Evolutionary conservation across 2,329 filamentous ascomycete genomes (phyloP).

Genomic region (Dendryphion nanum): DNA sequence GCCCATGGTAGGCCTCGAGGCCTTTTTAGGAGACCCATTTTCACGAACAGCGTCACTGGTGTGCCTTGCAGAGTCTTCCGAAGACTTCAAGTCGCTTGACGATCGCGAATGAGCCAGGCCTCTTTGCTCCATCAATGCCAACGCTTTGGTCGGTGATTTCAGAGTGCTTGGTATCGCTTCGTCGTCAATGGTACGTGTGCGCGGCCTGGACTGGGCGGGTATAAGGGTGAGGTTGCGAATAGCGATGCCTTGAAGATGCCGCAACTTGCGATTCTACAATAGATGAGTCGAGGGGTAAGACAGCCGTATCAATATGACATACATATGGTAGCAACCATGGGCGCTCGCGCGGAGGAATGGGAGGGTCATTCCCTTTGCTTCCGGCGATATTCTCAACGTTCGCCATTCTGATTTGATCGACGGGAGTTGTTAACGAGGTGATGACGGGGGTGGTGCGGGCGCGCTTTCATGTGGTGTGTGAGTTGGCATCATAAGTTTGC

Average conservation of each 20-base stretch:
- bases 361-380: no score
- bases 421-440: no score
- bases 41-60: constrained; percentile 21
- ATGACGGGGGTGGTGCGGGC: no score
- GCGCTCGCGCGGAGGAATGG: constrained; percentile 31
- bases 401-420: no score
- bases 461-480: no score
- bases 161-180: constrained; percentile 67
- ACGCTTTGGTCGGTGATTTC: constrained; percentile 66
- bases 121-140: constrained; percentile 51
- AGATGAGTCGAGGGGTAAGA: background rate
- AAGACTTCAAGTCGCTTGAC: constrained; percentile 51
- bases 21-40: constrained; percentile 17
- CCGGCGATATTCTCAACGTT: no score
- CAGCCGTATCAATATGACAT: constrained; percentile 2
- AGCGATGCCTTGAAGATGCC: constrained; percentile 83
- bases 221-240: constrained; percentile 79
- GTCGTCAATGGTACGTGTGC: constrained; percentile 69
- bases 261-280: constrained; percentile 75
- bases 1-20: constrained; percentile 32
- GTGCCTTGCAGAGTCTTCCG: constrained; percentile 22
- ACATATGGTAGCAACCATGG: constrained; percentile 41
- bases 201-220: constrained; percentile 50
- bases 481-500: no score
- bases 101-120: constrained; percentile 59